phyloP scores from a whole-genome alignment of 352 stramenopile genomes.

The Phytopythium aichiense region DNA sequence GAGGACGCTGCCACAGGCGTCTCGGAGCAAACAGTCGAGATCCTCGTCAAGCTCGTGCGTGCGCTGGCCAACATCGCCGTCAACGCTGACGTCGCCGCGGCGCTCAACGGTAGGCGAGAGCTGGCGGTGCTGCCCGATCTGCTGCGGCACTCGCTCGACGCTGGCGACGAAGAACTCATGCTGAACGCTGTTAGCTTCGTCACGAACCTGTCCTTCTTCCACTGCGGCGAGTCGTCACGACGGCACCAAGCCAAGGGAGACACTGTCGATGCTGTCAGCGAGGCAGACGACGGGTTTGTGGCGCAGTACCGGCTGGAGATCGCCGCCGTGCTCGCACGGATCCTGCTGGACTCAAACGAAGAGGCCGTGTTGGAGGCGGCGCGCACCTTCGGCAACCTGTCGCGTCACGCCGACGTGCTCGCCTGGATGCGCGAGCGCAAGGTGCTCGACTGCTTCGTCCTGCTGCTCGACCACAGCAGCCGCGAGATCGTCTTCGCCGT shows the following conservation, averaged over 20 bases:
- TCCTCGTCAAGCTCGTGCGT: slow-evolving; percentile 81
- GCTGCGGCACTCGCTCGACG: slow-evolving; percentile 27
- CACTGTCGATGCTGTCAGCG: not conserved
- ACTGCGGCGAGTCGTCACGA: not conserved
- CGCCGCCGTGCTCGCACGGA: slow-evolving; percentile 29
- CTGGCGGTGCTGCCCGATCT: slow-evolving; percentile 41
- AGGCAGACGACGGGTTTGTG: slow-evolving; percentile 29
- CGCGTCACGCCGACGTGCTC: slow-evolving; percentile 67
- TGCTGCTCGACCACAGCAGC: slow-evolving; percentile 74
- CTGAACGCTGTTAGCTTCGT: slow-evolving; percentile 86
- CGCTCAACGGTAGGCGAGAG: slow-evolving; percentile 29
- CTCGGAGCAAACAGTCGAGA: slow-evolving; percentile 35
- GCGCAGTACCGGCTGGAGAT: slow-evolving; percentile 41
- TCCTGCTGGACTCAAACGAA: slow-evolving; percentile 71
- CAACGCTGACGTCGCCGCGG: slow-evolving; percentile 51
- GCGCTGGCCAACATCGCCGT: slow-evolving; percentile 82
- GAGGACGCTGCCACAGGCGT: slow-evolving; percentile 5
- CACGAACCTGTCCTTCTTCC: slow-evolving; percentile 87
- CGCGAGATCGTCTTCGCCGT: slow-evolving; percentile 79
- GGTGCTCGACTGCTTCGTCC: slow-evolving; percentile 62
- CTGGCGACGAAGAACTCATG: slow-evolving; percentile 76
- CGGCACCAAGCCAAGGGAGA: not conserved
- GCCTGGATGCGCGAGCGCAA: slow-evolving; percentile 43
- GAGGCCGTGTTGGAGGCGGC: slow-evolving; percentile 80
- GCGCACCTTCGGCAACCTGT: slow-evolving; percentile 85